phyloP scores from a whole-genome alignment of 1,284 basidiomycete genomes.

The Stereum hirsutum region DNA sequence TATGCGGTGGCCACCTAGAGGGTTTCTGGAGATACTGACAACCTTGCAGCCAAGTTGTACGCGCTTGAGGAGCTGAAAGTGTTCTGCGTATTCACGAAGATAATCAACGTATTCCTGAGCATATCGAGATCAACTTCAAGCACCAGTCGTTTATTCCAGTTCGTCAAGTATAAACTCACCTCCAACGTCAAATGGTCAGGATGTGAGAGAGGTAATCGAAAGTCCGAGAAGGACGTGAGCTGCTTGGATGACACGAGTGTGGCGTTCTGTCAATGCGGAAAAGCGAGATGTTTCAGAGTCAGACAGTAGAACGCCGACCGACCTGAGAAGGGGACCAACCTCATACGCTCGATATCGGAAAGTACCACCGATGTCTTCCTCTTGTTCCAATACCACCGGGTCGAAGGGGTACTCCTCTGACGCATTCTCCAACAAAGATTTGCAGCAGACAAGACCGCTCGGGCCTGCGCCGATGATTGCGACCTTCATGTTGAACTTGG shows the following conservation, averaged over 20 bases:
- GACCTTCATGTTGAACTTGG: slow-evolving; percentile 11
- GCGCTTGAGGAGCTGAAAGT: slow-evolving; percentile 33
- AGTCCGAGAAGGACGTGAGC: slow-evolving; percentile 58
- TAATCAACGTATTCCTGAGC: slow-evolving; percentile 47
- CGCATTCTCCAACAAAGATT: slow-evolving; percentile 40
- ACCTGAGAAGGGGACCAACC: slow-evolving; percentile 13
- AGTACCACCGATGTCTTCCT: slow-evolving; percentile 54
- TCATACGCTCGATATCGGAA: slow-evolving; percentile 38
- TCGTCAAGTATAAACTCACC: slow-evolving; percentile 11
- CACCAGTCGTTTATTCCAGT: not conserved
- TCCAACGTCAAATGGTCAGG: slow-evolving; percentile 51
- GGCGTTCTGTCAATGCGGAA: slow-evolving; percentile 33
- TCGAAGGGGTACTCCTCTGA: slow-evolving; percentile 32
- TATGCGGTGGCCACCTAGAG: slow-evolving; percentile 26
- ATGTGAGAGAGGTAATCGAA: slow-evolving; percentile 40
- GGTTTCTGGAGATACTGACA: slow-evolving; percentile 24
- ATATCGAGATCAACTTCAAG: not conserved
- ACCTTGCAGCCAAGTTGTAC: slow-evolving; percentile 40
- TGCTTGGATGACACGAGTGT: slow-evolving; percentile 52
- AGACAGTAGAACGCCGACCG: no score
- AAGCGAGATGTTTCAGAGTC: slow-evolving; percentile 6
- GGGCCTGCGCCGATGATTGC: slow-evolving; percentile 48
- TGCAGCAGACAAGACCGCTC: slow-evolving; percentile 50
- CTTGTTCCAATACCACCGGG: slow-evolving; percentile 49
- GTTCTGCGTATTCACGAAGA: slow-evolving; percentile 37